A percentile compares a stretch with the other conserved stretches of the same genome.
Evolutionary conservation across 2,329 filamentous ascomycete genomes (phyloP).

Genomic region (Neoscytalidium dimidiatum): DNA sequence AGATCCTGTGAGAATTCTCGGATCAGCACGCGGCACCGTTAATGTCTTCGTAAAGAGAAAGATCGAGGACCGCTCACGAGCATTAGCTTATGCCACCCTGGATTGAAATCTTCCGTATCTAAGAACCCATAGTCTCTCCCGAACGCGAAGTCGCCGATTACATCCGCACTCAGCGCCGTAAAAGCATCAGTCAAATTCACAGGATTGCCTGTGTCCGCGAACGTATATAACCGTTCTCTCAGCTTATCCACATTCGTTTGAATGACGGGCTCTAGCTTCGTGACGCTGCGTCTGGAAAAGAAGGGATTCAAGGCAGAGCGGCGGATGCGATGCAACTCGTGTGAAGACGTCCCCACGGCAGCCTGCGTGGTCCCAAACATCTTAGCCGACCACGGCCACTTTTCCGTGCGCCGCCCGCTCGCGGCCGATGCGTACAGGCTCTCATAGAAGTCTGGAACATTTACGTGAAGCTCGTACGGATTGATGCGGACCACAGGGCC

Average conservation of each 20-base stretch:
- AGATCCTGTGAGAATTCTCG: slow-evolving; percentile 23
- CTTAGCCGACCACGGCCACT: slow-evolving; percentile 26
- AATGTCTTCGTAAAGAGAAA: neutral
- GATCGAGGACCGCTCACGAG: slow-evolving; percentile 15
- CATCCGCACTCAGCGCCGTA: slow-evolving; percentile 23
- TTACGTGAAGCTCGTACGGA: slow-evolving; percentile 27
- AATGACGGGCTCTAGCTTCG: slow-evolving; percentile 26
- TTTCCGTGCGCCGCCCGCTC: slow-evolving; percentile 26
- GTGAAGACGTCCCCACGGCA: slow-evolving; percentile 26
- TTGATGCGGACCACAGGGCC: slow-evolving; percentile 29
- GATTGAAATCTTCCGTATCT: slow-evolving; percentile 24
- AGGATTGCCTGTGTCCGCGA: slow-evolving; percentile 18
- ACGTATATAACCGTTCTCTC: slow-evolving; percentile 19
- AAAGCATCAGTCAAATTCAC: slow-evolving; percentile 28
- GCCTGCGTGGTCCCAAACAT: slow-evolving; percentile 31
- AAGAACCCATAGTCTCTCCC: slow-evolving; percentile 27
- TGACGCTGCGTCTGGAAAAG: slow-evolving; percentile 33
- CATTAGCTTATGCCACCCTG: slow-evolving; percentile 26
- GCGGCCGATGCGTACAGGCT: slow-evolving; percentile 33
- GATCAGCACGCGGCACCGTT: neutral
- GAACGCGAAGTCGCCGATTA: slow-evolving; percentile 24
- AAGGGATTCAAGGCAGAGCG: slow-evolving; percentile 36
- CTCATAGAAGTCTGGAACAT: slow-evolving; percentile 30
- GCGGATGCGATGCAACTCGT: slow-evolving; percentile 36
- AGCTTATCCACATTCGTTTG: slow-evolving; percentile 22